Conservation (phyloP, 2,329 filamentous ascomycete species). For the Botrytis porri region DNA sequence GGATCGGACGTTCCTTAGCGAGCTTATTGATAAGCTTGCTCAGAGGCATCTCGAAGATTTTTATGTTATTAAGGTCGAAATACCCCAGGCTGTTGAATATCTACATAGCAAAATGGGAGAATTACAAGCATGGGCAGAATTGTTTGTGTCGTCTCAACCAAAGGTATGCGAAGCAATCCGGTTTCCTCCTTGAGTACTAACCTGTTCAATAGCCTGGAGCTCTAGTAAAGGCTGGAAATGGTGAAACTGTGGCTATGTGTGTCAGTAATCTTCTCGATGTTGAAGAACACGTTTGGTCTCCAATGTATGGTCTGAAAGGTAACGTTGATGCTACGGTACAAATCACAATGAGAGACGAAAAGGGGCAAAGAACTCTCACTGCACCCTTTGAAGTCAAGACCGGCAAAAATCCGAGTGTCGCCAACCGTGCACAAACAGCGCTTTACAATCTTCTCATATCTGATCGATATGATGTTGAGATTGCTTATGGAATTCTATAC, state of each 20-base stretch:
- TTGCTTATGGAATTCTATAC: conserved; percentile 87
- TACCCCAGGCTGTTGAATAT: conserved; percentile 72
- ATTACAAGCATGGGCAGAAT: conserved; percentile 75
- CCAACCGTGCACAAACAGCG: conserved; percentile 89
- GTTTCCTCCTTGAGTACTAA: conserved; percentile 20
- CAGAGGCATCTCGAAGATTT: conserved; percentile 81
- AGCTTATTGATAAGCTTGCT: conserved; percentile 66
- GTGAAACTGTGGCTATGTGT: conserved; percentile 73
- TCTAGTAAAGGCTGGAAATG: conserved; percentile 74
- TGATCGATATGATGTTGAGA: conserved; percentile 90
- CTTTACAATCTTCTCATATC: conserved; percentile 90
- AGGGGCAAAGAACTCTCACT: conserved; percentile 66
- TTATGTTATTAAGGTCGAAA: conserved; percentile 78
- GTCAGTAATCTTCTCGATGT: conserved; percentile 94
- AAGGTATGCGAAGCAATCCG: conserved; percentile 47
- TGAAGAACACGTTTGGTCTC: conserved; percentile 97
- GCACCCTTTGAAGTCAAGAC: conserved; percentile 97
- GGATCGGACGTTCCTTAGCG: conserved; percentile 64
- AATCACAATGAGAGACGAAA: conserved; percentile 71
- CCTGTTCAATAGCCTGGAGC: conserved; percentile 55
- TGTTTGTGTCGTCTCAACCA: conserved; percentile 72
- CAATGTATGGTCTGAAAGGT: conserved; percentile 93
- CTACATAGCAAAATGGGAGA: conserved; percentile 80
- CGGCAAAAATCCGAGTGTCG: conserved; percentile 75
- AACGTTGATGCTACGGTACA: conserved; percentile 98